Base-by-base conservation (phyloP, 305 asterid genomes). In the Fraxinus albicans region DNA sequence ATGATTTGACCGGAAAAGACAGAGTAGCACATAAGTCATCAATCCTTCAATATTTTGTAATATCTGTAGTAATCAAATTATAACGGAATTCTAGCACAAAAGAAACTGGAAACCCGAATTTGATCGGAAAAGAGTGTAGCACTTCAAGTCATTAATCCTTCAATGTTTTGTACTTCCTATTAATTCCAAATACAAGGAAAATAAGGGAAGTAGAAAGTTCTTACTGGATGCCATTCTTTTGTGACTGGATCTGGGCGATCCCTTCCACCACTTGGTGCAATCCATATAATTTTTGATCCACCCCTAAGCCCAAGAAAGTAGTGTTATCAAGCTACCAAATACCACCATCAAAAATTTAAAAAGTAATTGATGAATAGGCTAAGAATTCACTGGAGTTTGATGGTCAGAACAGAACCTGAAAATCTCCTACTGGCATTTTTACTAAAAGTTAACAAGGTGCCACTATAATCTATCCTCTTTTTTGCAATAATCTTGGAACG, bases 211-310 rank as follows among this genome's bases (percentile, higher is more conserved):
- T 42, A 83, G 79, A 72, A 86, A 83, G 50, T 73, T 77, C 95
- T 81, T 96, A 96, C 99, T 9, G 99, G 99, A 85, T 73, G 84
- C 92, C 94, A 96, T 87, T 96, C 98, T 82, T 90, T 84, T 74
- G 98, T 90, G 79, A 90, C 89, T 81, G 95, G 94, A 88, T 93
- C 94, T 10, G 98, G 98, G 40, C 99, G 96, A 83, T 96, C 99
- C 90, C 99, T 92, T 86, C 99, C 99, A 84, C 99, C 99, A 89
- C 99, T 96, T 75, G 99, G 98, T 80, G 99, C 98, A 81, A 96
- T 96, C 99, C 99, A 96, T 86, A 96, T 92, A 83, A 96, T 82
- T 85, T 90, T 94, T 27, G 98, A 91, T 91, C 99, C 99, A 79
- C 90, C 91, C 97, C 99, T 96, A 84, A 78, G 83, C 84, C 79